A percentile compares a stretch with the other conserved stretches of the same genome.
phyloP scores from a whole-genome alignment of 768 basidiomycete species.

The Mycena rebaudengoi region DNA sequence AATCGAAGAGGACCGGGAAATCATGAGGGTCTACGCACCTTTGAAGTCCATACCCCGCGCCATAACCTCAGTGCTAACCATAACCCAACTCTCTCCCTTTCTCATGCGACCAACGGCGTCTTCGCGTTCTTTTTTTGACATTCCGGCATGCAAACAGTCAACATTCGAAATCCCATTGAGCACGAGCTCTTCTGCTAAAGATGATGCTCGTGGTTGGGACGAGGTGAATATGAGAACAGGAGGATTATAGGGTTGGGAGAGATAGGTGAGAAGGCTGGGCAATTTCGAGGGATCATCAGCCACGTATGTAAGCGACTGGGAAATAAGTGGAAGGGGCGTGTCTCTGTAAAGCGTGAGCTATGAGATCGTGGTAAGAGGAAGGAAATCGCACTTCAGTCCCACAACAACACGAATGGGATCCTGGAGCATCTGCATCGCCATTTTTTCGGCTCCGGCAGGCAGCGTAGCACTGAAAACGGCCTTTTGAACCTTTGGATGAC shows the following conservation, averaged over 20 bases:
- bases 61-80: constrained; percentile 98
- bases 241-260: constrained; percentile 86
- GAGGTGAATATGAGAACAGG: constrained; percentile 93
- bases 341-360: constrained; percentile 62
- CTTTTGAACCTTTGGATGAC: constrained; percentile 75
- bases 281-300: constrained; percentile 95
- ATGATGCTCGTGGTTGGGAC: constrained; percentile 84
- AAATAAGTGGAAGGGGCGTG: constrained; percentile 90
- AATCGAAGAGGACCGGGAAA: background rate
- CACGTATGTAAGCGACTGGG: constrained; percentile 90
- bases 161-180: constrained; percentile 83
- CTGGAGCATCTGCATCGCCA: constrained; percentile 84
- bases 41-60: constrained; percentile 98
- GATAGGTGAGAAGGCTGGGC: constrained; percentile 82
- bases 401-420: constrained; percentile 95
- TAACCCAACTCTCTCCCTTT: constrained; percentile 90
- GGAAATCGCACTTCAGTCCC: constrained; percentile 82
- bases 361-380: background rate
- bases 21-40: constrained; percentile 64
- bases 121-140: constrained; percentile 88
- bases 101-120: constrained; percentile 87
- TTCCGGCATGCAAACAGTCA: constrained; percentile 90
- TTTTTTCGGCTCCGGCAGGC: constrained; percentile 85
- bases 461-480: constrained; percentile 96
- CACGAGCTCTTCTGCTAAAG: constrained; percentile 82